These are phyloP conservation scores for Lentinula raphanica DNA, from an alignment of 768 basidiomycete species.

Conservation along the genomic window DNA sequence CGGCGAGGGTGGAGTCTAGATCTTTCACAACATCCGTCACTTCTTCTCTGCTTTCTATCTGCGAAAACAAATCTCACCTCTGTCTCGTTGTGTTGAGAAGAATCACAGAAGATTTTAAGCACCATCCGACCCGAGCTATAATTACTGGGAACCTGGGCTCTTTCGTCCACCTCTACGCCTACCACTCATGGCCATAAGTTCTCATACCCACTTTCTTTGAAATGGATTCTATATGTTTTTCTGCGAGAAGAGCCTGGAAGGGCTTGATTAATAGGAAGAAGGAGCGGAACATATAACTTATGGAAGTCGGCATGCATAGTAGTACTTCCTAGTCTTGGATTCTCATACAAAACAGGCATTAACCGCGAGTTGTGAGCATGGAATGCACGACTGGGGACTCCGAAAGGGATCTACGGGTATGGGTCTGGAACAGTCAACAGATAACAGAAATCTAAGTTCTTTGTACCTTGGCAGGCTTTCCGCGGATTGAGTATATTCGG, in stretches of 20 bases:
- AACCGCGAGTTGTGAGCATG: not conserved
- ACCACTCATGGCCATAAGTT: not conserved
- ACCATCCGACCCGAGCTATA: too few relatives aligned
- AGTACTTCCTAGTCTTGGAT: too few relatives aligned
- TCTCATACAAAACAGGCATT: not conserved
- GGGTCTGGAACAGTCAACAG: not conserved
- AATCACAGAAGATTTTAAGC: too few relatives aligned
- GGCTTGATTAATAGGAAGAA: not conserved
- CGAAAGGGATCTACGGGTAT: not conserved
- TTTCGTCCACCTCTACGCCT: too few relatives aligned
- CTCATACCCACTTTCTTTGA: not conserved
- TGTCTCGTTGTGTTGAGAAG: too few relatives aligned
- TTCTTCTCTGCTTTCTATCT: too few relatives aligned
- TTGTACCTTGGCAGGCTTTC: too few relatives aligned
- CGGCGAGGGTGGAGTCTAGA: too few relatives aligned
- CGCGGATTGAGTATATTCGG: not conserved
- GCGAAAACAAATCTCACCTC: too few relatives aligned
- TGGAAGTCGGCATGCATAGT: not conserved
- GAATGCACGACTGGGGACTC: not conserved
- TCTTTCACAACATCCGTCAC: too few relatives aligned
- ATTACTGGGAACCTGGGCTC: too few relatives aligned
- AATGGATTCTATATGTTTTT: not conserved
- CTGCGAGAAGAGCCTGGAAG: not conserved
- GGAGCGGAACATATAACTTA: not conserved
- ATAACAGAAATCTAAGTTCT: too few relatives aligned